Evolutionary conservation across 805 yeast genomes (phyloP).

Genomic region (Lipomyces orientalis): DNA sequence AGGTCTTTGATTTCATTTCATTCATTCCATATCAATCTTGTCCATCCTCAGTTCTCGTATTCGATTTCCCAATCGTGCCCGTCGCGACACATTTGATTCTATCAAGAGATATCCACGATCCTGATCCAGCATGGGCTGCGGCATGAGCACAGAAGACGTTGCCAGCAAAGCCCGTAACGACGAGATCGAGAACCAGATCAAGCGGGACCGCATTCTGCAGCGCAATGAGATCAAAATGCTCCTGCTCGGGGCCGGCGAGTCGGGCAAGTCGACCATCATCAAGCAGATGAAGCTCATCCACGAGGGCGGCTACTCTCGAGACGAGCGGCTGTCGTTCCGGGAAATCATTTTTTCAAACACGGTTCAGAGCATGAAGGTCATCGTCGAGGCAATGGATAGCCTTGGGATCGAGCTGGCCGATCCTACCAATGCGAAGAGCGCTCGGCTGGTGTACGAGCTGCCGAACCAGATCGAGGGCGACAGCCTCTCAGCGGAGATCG

Average conservation of each 20-base stretch:
- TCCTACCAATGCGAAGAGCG: slow-evolving; percentile 52
- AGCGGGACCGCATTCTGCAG: slow-evolving; percentile 26
- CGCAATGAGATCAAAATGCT: slow-evolving; percentile 53
- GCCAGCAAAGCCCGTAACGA: slow-evolving; percentile 51
- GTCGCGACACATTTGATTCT: too few species aligned
- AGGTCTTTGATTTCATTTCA: too few species aligned
- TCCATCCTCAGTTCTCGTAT: too few species aligned
- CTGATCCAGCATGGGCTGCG: slow-evolving; percentile 38
- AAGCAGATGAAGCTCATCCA: slow-evolving; percentile 88
- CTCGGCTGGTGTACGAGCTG: slow-evolving; percentile 15
- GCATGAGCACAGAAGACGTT: slow-evolving; percentile 37
- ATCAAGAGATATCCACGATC: background rate
- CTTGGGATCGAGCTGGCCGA: slow-evolving; percentile 67
- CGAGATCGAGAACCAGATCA: slow-evolving; percentile 51
- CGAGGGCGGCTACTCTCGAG: slow-evolving; percentile 79
- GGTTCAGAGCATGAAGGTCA: slow-evolving; percentile 47
- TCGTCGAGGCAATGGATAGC: slow-evolving; percentile 62
- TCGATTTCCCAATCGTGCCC: too few species aligned
- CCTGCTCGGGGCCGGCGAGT: slow-evolving; percentile 87
- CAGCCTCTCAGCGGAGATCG: slow-evolving; percentile 58
- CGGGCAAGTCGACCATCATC: slow-evolving; percentile 90
- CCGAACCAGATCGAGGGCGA: slow-evolving; percentile 32
- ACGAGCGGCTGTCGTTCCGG: slow-evolving; percentile 78
- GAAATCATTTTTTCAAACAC: slow-evolving; percentile 94
- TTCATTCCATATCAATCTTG: too few species aligned